These are phyloP conservation scores for Exophiala sp. DNA, from an alignment of 2,329 filamentous ascomycete genomes.

Conservation along the genomic window DNA sequence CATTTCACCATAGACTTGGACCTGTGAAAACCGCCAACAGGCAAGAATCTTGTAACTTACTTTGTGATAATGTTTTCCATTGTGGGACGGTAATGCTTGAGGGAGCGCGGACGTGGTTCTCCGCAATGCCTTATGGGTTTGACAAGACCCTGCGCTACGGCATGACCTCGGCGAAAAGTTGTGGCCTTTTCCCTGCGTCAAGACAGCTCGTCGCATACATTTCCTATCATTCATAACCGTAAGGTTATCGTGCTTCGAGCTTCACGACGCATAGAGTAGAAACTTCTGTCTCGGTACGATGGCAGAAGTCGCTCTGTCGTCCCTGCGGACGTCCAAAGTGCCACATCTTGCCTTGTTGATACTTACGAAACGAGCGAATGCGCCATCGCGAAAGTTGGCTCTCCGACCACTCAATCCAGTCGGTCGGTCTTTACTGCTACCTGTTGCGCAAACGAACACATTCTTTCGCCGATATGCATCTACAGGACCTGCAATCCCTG, in stretches of 20 bases:
- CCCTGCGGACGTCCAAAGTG: slow-evolving; percentile 12
- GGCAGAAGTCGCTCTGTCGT: slow-evolving; percentile 6
- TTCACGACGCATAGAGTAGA: too few species aligned
- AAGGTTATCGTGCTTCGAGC: too few species aligned
- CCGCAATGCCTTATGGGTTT: neutral
- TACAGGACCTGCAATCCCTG: neutral
- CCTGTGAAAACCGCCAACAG: too few species aligned
- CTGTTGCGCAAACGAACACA: neutral
- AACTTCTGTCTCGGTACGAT: neutral
- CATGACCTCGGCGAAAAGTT: too few species aligned
- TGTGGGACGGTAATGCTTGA: too few species aligned
- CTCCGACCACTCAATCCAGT: neutral
- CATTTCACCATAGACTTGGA: neutral
- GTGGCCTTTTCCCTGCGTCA: too few species aligned
- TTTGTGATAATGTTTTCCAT: too few species aligned
- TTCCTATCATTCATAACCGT: too few species aligned
- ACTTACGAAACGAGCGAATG: slow-evolving; percentile 13
- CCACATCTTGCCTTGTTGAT: slow-evolving; percentile 22
- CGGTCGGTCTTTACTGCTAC: neutral
- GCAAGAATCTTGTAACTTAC: too few species aligned
- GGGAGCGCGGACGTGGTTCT: slow-evolving; percentile 1
- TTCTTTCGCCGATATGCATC: slow-evolving; percentile 4
- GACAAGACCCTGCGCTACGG: neutral
- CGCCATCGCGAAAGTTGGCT: neutral
- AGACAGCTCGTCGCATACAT: too few species aligned